A percentile compares a stretch with the other conserved stretches of the same genome.
Conservation (phyloP, 202 grass and related monocot species). For the Bolboschoenoplectus hybrid region DNA sequence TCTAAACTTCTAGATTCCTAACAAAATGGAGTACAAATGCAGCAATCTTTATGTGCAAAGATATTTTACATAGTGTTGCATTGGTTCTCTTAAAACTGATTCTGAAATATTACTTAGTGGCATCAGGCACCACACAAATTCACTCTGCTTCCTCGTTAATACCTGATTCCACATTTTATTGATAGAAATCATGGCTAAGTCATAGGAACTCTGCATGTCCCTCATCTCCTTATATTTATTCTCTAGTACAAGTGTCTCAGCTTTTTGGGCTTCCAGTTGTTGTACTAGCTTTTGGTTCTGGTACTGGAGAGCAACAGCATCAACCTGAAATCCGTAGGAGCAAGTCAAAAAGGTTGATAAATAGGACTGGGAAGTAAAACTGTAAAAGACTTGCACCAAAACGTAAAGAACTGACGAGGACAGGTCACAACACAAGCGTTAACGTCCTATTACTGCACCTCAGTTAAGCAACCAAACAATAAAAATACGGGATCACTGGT, state of each 20-base stretch:
- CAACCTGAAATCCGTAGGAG: slow-evolving; percentile 54
- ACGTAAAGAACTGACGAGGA: background rate
- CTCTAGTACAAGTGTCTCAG: slow-evolving; percentile 71
- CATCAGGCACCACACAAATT: background rate
- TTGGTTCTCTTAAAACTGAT: background rate
- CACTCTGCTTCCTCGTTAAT: background rate
- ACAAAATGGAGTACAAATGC: background rate
- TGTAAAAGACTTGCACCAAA: background rate
- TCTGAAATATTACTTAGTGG: background rate
- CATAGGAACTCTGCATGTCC: slow-evolving; percentile 76
- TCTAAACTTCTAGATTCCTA: background rate
- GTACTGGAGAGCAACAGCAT: slow-evolving; percentile 78
- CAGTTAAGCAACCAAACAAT: background rate
- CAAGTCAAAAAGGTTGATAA: slow-evolving; percentile 19
- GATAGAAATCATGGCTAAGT: slow-evolving; percentile 74
- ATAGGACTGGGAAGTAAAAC: background rate
- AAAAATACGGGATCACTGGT: background rate
- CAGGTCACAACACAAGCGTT: background rate
- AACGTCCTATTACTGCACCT: background rate
- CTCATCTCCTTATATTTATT: slow-evolving; percentile 72
- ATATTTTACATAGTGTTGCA: background rate
- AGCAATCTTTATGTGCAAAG: background rate
- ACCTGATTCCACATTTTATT: slow-evolving; percentile 99
- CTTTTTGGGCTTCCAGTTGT: slow-evolving; percentile 84
- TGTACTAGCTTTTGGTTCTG: slow-evolving; percentile 96